These are phyloP conservation scores for Boletus reticulatus DNA, from an alignment of 768 basidiomycete genomes.

Conservation along the genomic window DNA sequence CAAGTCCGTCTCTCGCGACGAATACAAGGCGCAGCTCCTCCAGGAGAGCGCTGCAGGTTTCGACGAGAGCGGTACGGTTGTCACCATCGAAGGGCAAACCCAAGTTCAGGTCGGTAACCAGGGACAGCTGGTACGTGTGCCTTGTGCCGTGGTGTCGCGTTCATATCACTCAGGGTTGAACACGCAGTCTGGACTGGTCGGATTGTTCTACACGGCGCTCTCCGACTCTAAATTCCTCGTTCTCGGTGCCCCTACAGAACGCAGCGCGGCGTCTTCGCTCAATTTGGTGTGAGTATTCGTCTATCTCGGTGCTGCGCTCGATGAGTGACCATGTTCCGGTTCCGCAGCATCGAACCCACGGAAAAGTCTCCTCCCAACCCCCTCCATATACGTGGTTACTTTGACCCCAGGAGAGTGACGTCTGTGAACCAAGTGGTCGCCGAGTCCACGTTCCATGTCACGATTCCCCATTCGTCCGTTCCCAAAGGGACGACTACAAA, in stretches of 20 bases:
- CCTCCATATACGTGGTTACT: constrained; percentile 25
- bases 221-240: constrained; percentile 35
- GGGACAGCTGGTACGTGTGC: constrained; percentile 25
- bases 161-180: background rate
- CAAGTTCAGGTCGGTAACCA: constrained; percentile 25
- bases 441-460: constrained; percentile 24
- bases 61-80: constrained; percentile 12
- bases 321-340: too few species aligned
- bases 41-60: constrained; percentile 23
- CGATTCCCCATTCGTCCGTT: constrained; percentile 21
- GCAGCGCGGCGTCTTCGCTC: constrained; percentile 34
- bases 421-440: constrained; percentile 34
- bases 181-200: constrained; percentile 29
- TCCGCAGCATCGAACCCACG: constrained; percentile 29
- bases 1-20: constrained; percentile 33
- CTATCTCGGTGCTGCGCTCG: background rate
- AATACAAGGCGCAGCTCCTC: constrained; percentile 39
- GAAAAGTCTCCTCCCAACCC: constrained; percentile 23
- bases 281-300: constrained; percentile 36
- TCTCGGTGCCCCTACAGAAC: constrained; percentile 33
- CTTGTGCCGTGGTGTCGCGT: background rate
- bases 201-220: constrained; percentile 38
- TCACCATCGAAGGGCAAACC: constrained; percentile 26
- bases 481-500: constrained; percentile 4
- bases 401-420: constrained; percentile 34